Base-by-base conservation (phyloP, 2,329 filamentous ascomycete genomes). In the Aspergillus fructus region DNA sequence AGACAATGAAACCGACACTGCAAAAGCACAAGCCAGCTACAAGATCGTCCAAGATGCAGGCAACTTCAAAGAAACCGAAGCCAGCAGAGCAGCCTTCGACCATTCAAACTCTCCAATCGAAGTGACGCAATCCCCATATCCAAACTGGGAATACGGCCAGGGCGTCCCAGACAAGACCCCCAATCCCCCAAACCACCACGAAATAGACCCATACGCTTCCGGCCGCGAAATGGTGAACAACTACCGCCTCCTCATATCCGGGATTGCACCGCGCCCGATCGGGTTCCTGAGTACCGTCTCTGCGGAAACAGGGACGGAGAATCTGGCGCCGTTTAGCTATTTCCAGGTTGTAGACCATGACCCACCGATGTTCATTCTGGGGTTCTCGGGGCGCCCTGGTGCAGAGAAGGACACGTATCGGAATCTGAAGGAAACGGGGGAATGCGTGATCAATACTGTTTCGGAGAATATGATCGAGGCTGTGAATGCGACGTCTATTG, bases 231-330 rank as follows among this genome's bases (percentile, higher is more conserved):
- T 85, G 0, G 76, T 79, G 1, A 85, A 83, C 77, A 97, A 97
- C 81, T 97, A 97, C 83, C 96, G 96, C 76, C 84, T 97, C 9
- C 81, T 97, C 59, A 96, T 97, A 74, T 90, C 86, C n/a, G 86
- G 85, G 61, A 85, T 97, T 64, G 83, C 92, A 12, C 93, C 93
- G 1, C 85, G 93, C 9, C 93, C 93, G 12, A 88, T 97, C 43
- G 85, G 84, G 1, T 85, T 88, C 62, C 73, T 87, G 9, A 82
- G 79, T 48, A 88, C 85, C 0, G 71, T 79, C 27, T 81, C 78
- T 2, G 76, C 76, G 30, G 90, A 89, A 21, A 74, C n/a, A 13
- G 12, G 67, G 30, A 79, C 76, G 24, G 85, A 84, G n/a, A 97
- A 97, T 75, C 81, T 97, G 2, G 91, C 93, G 0, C 93, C 92